These are phyloP conservation scores for Pleurotus platypus DNA, from an alignment of 768 basidiomycete genomes.

Conservation along the genomic window DNA sequence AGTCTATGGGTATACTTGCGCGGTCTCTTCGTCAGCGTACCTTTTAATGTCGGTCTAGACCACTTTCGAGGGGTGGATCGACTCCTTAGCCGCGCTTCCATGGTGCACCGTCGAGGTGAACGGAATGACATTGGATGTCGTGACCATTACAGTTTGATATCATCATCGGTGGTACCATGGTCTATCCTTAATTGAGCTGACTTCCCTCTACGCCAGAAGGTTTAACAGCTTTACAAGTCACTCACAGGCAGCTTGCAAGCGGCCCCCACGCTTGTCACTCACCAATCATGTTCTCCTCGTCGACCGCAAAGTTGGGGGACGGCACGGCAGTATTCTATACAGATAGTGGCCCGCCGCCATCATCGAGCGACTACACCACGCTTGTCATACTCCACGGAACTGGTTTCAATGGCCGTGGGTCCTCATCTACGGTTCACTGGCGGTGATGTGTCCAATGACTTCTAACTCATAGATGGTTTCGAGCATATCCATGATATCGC, in stretches of 20 bases:
- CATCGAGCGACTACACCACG: slow-evolving; percentile 30
- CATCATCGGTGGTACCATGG: no score
- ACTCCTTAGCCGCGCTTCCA: no score
- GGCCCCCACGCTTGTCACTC: not conserved
- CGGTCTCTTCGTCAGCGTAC: no score
- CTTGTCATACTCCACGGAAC: slow-evolving; percentile 30
- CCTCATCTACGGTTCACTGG: not conserved
- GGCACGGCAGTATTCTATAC: slow-evolving; percentile 26
- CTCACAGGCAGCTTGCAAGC: not conserved
- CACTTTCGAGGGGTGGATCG: no score
- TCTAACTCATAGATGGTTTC: slow-evolving; percentile 11
- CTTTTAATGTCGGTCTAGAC: no score
- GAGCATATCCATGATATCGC: slow-evolving; percentile 18
- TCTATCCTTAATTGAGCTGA: no score
- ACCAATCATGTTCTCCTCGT: not conserved
- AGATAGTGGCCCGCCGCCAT: slow-evolving; percentile 28
- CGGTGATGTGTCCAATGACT: not conserved
- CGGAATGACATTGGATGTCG: no score
- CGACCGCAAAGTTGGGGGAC: not conserved
- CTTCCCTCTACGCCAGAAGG: not conserved
- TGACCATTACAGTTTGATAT: no score
- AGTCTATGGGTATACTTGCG: no score
- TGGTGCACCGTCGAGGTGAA: no score
- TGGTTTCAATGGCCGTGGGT: slow-evolving; percentile 30
- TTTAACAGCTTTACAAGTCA: not conserved